Base-by-base conservation (phyloP, 2,329 filamentous ascomycete species). In the Fusarium goolgardi region DNA sequence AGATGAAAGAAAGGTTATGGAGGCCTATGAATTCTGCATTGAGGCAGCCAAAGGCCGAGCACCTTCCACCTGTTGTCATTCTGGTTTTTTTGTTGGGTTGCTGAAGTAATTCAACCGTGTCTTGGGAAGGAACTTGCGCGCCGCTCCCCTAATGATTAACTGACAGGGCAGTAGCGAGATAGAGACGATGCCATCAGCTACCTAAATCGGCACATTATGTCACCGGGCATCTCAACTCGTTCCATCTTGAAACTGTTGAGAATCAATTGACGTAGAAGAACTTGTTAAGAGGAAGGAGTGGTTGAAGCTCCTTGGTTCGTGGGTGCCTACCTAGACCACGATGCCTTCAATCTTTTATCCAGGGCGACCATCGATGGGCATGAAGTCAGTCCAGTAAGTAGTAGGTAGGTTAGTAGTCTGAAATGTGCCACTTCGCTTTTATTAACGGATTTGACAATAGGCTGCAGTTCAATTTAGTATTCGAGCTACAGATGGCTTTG, bases 91-190 rank as follows among this genome's bases (percentile, higher is more conserved):
- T 32, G 45, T 64, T 59, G 60, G 45, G 34, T 16, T 9, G 23
- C 12, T 44, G 40, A 59, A 35, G 53, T 35, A 43, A 43, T 53
- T 27, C 12, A n/a, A 21, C 23, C 10, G n/a, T 5, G 21, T 59
- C 32, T 25, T 49, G 18, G 59, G 61, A 37, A 64, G 41, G 61
- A 64, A 35, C 45, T 7, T 5, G 11, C 2, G 16, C 23, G 21
- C 27, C 31, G 1, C 27, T 5, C 32, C 34, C 5, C 31, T n/a
- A 18, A 13, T n/a, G 15, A 23, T 39, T 20, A 21, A 41, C 31
- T 31, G 4, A 20, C n/a, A 18, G 35, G 59, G 59, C 44, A 64
- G 32, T 59, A 49, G 21, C 53, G 11, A 34, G 31, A 31, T n/a
- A 4, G 13, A 15, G 8, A 21, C 20, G 34, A 39, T 32, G 31